Evolutionary conservation across 2,329 filamentous ascomycete species (phyloP), one percentile per base, ranked within the genome.

Genomic region (Microsporum ferrugineum): DNA sequence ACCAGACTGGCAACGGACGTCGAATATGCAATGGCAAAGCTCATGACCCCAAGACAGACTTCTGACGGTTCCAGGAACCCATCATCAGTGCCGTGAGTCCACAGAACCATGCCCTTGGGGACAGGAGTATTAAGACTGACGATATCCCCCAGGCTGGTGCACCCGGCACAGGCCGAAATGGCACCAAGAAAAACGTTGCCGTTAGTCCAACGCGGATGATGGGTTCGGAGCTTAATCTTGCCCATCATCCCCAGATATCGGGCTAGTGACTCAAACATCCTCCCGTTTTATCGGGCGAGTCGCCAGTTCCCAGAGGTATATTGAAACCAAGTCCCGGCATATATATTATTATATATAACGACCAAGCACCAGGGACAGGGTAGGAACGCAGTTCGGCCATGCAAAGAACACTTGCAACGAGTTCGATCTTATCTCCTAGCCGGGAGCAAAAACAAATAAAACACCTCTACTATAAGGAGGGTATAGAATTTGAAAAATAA

Each of bases 111-210:
- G 45, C 31, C 27, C 23, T 23, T 31, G 45, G 45, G 27, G 45
- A 29, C 45, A 31, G 45, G 45, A 49, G 45, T 23, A 14, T 49
- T 43, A 23, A 31, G 27, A 14, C 23, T 49, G 45, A 49, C 49
- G 49, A 55, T 55, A 12, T 55, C 29, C 33, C 49, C 33, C 29
- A 34, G 29, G 49, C 49, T 36, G 29, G 49, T 55, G 49, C 49
- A 34, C 29, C 49, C 49, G 49, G 49, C 33, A 55, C 49, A 55
- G 49, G 49, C 49, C 49, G 49, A 55, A 55, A n/a, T 55, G 49
- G 49, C 49, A 31, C 45, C 45, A 31, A 49, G 45, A 49, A 47
- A 23, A 49, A 49, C 45, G 45, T 49, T 49, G 45, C 45, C 27
- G 45, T 49, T 49, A 49, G 45, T 49, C 45, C 3, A 49, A n/a